Evolutionary conservation across 768 basidiomycete genomes (phyloP).

Genomic region (Boletus pseudo-olivaceus): DNA sequence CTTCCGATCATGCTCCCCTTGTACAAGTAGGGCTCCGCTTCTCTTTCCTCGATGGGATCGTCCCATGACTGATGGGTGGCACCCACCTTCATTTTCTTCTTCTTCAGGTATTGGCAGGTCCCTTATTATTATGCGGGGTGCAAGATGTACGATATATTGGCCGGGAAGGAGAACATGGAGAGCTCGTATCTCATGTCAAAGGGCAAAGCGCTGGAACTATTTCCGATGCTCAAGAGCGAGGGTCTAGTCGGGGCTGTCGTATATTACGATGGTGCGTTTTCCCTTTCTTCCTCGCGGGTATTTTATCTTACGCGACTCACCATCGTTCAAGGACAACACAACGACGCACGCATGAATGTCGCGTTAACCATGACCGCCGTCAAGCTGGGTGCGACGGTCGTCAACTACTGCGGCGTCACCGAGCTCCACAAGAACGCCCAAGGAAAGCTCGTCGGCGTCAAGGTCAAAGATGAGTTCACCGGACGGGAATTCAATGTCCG

Average conservation of each 20-base stretch:
- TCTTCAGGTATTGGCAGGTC: constrained; percentile 83
- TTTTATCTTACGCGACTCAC: neutral
- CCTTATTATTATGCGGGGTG: constrained; percentile 95
- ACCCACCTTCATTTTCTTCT: no score
- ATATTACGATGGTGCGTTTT: constrained; percentile 84
- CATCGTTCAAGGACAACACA: constrained; percentile 76
- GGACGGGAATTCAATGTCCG: constrained; percentile 79
- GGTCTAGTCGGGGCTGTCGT: constrained; percentile 93
- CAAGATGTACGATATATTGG: constrained; percentile 94
- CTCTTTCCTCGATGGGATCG: neutral
- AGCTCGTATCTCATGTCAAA: constrained; percentile 92
- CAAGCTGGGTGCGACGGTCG: constrained; percentile 80
- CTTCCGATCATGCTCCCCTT: constrained; percentile 97
- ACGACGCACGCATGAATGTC: constrained; percentile 98
- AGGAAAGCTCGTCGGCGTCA: constrained; percentile 68
- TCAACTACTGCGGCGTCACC: constrained; percentile 89
- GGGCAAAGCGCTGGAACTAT: constrained; percentile 88
- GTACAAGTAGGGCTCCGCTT: constrained; percentile 63
- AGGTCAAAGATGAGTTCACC: constrained; percentile 76
- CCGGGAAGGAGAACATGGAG: constrained; percentile 97
- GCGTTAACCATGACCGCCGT: constrained; percentile 94
- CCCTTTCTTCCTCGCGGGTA: neutral
- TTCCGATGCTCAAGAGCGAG: constrained; percentile 93
- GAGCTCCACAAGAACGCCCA: constrained; percentile 62
- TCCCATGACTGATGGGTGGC: constrained; percentile 3